A percentile compares a stretch with the other conserved stretches of the same genome.
These are phyloP conservation scores for Ogataea pini DNA, from an alignment of 805 yeast genomes.

Conservation along the genomic window DNA sequence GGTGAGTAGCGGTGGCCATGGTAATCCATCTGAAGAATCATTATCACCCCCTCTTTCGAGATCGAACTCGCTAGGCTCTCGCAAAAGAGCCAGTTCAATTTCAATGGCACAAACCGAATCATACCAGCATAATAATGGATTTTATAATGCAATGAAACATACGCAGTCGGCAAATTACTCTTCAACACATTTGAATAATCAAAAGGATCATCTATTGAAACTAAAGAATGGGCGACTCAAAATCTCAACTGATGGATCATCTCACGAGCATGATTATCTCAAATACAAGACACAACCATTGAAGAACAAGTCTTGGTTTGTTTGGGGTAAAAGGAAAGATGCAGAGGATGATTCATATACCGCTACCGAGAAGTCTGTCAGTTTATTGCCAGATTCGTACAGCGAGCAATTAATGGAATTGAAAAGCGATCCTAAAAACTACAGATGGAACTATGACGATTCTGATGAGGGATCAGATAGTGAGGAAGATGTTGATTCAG, in stretches of 20 bases:
- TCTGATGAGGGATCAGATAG: conserved; percentile 29
- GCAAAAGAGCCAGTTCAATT: conserved; percentile 25
- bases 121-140: conserved; percentile 14
- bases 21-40: conserved; percentile 24
- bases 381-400: conserved; percentile 40
- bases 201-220: conserved; percentile 29
- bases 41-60: conserved; percentile 27
- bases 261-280: conserved; percentile 38
- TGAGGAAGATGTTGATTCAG: conserved; percentile 22
- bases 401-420: conserved; percentile 36
- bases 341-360: conserved; percentile 27
- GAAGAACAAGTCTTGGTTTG: conserved; percentile 33
- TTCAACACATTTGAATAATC: conserved; percentile 19
- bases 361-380: conserved; percentile 35
- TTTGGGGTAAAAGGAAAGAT: conserved; percentile 38
- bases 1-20: conserved; percentile 12
- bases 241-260: conserved; percentile 32
- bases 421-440: conserved; percentile 39
- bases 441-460: conserved; percentile 41
- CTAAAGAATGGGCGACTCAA: conserved; percentile 33
- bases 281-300: conserved; percentile 36
- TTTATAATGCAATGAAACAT: conserved; percentile 26
- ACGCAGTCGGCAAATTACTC: conserved; percentile 30
- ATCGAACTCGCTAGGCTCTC: conserved; percentile 20
- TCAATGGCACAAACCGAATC: conserved; percentile 23